Conservation (phyloP, 1,139 yeast species). For the Saccharomyces hybrid region DNA sequence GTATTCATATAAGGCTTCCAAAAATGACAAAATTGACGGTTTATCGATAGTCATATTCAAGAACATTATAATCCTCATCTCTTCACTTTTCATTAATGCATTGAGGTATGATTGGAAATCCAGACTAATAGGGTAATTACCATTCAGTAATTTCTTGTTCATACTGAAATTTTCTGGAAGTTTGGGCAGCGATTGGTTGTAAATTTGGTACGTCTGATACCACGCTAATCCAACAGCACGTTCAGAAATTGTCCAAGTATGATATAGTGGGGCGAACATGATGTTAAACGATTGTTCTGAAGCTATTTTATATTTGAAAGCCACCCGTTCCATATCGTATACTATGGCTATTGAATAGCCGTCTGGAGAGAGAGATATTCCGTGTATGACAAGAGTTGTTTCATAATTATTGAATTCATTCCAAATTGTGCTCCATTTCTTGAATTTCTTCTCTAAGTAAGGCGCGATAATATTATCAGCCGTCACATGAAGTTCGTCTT, state of each 20-base stretch:
- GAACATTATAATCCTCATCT: constrained; percentile 19
- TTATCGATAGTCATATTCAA: constrained; percentile 24
- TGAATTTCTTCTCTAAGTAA: constrained; percentile 24
- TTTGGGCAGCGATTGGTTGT: constrained; percentile 20
- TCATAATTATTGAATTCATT: constrained; percentile 28
- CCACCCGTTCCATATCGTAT: constrained; percentile 31
- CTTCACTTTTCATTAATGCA: constrained; percentile 16
- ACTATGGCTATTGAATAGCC: constrained; percentile 31
- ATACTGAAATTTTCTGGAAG: background rate
- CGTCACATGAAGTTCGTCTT: constrained; percentile 7
- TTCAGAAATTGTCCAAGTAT: constrained; percentile 21
- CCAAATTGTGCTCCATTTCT: constrained; percentile 24
- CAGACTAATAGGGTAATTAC: constrained; percentile 8
- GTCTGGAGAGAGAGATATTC: constrained; percentile 30
- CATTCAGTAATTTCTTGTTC: background rate
- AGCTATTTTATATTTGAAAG: constrained; percentile 32
- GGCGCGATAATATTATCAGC: constrained; percentile 23
- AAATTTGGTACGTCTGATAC: constrained; percentile 33
- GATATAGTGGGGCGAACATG: constrained; percentile 28
- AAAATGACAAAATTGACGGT: constrained; percentile 21
- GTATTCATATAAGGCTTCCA: constrained; percentile 25
- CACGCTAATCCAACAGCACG: constrained; percentile 31
- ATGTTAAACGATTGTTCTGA: constrained; percentile 31
- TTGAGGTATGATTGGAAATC: constrained; percentile 24
- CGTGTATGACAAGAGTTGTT: constrained; percentile 25